Evolutionary conservation across 2,329 filamentous ascomycete species (phyloP), one percentile per base, ranked within the genome.

Genomic region (Paraconiothyrium brasiliense): DNA sequence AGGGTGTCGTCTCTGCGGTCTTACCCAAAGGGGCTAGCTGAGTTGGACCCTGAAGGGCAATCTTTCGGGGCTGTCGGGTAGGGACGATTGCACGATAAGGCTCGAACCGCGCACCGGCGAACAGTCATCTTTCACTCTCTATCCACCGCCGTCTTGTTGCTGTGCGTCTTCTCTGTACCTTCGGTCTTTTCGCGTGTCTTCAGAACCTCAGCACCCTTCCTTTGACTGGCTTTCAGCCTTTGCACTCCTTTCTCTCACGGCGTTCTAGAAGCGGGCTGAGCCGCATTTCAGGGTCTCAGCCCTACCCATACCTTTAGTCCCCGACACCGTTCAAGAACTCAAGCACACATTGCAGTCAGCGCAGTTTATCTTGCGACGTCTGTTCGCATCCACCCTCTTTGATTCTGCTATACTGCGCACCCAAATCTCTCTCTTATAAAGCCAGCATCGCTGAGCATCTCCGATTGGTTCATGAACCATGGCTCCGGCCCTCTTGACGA

Each of bases 401-500:
- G 11, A 3, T 16, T n/a, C 22, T 11, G 27, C 22, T 22, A 3
- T 20, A 22, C 22, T 54, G 37, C 4, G 4, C 1, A n/a, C 24
- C 35, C 14, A 37, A n/a, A 32, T 22, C 27, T 34, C 37, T 5
- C 22, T 22, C 9, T 34, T 16, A 16, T 13, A 6, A 16, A 9
- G 3, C 39, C 24, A 10, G 4, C 46, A 57, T 39, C 4, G 43
- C 43, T 24, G 32, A 48, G 14, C n/a, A 16, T 32, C 22, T 20
- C 44, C 32, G 34, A 43, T 34, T 50, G 24, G 54, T 34, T 22
- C 41, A 51, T 9, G 20, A 37, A 16, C 14, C 24, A 77, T 78
- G 76, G 70, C 76, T 54, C 71, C 71, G 48, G 71, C 71, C 37
- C 54, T 71, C 61, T 58, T 66, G 56, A 69, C 66, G 59, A 66